Percentiles rank a stretch among this genome's conserved stretches.
phyloP scores from a whole-genome alignment of 345 rosid genomes.

The Aurinia saxatilis region DNA sequence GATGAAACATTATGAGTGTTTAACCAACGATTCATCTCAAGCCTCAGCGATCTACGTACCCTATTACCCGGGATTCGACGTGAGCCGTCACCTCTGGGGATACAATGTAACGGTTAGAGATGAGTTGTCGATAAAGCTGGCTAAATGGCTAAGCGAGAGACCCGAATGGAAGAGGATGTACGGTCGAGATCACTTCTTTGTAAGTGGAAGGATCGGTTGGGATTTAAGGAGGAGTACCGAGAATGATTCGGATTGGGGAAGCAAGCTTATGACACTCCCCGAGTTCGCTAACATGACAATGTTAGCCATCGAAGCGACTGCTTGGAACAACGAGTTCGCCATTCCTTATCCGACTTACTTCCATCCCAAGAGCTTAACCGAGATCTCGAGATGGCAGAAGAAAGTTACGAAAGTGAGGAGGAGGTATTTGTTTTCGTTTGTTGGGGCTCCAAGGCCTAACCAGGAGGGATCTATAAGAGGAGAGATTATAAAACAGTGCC shows the following conservation, averaged over 20 bases:
- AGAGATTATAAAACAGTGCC: slow-evolving; percentile 39
- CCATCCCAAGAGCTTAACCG: slow-evolving; percentile 31
- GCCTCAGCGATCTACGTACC: slow-evolving; percentile 49
- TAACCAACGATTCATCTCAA: slow-evolving; percentile 33
- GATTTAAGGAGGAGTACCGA: slow-evolving; percentile 31
- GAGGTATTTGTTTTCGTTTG: slow-evolving; percentile 32
- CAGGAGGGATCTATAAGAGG: slow-evolving; percentile 32
- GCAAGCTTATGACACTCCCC: slow-evolving; percentile 32
- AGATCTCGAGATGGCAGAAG: slow-evolving; percentile 35
- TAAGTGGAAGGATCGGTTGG: slow-evolving; percentile 34
- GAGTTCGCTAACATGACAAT: slow-evolving; percentile 34
- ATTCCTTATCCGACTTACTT: slow-evolving; percentile 45
- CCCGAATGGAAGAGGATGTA: slow-evolving; percentile 36
- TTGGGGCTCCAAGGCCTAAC: slow-evolving; percentile 32
- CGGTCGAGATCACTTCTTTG: slow-evolving; percentile 45
- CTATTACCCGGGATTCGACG: slow-evolving; percentile 38
- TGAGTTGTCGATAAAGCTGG: slow-evolving; percentile 20
- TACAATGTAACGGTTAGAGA: slow-evolving; percentile 30
- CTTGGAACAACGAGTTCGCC: slow-evolving; percentile 28
- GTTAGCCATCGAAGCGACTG: slow-evolving; percentile 36
- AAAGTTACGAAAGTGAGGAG: slow-evolving; percentile 23
- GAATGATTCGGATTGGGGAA: slow-evolving; percentile 35
- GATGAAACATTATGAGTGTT: slow-evolving; percentile 37
- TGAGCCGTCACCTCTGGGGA: slow-evolving; percentile 41
- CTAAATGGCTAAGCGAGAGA: slow-evolving; percentile 28